Evolutionary conservation across 73 alveolate genomes (phyloP), one percentile per base, ranked within the genome.

Genomic region (Paramecium biaurelia): DNA sequence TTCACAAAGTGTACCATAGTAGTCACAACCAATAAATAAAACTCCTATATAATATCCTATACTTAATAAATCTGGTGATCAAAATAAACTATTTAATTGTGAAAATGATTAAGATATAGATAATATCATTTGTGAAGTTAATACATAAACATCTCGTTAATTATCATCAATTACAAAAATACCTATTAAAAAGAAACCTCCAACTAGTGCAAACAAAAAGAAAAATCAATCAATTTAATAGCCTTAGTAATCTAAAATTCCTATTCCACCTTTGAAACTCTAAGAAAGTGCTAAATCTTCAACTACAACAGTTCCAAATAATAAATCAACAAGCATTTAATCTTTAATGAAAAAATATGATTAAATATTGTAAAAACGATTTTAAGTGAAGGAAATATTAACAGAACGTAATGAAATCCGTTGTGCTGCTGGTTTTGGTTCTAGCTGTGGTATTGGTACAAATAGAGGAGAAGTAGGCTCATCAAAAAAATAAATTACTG

Each of bases 361-460:
- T 79, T 42, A 79, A 24, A 79, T 79, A 14, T 23, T 79, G 72
- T 79, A 79, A 45, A 79, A 79, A 79, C 70, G 90, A 15, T 79
- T 79, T 42, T 42, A 79, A 41, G 90, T 47, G 12, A 79, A 79
- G 24, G 90, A 79, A 43, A 79, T 79, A 38, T 45, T 79, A 23
- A 79, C 90, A 41, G 90, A 79, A 45, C 90, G 90, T 24, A 79
- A 79, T 45, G 90, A 79, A 79, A 41, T 67, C 9, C 45, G 72
- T 23, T 3, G 18, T 43, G 84, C 68, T 53, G 84, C 84, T 30
- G 84, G 15, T 63, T 63, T 30, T 63, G 84, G 47, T 63, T 63
- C 84, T 18, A 63, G 49, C 26, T 63, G 84, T 63, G 84, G 84
- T 63, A 14, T 63, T 26, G 53, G 53, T 30, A 63, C 45, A 14